Conservation (phyloP, 148 eudicot species). For the Rhododendron ferrugineum region DNA sequence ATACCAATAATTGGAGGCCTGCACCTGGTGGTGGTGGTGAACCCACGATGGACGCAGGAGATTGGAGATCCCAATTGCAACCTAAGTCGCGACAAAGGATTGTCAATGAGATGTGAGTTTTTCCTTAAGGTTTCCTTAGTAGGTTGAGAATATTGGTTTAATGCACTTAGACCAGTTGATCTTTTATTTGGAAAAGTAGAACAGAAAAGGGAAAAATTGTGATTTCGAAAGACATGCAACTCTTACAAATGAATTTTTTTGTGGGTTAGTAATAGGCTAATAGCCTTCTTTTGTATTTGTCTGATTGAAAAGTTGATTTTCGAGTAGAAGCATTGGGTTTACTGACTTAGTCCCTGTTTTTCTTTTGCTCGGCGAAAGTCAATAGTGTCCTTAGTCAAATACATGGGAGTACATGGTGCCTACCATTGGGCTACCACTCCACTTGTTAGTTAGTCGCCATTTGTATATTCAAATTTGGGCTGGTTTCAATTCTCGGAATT, state of each 20-base stretch:
- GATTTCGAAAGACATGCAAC: not conserved
- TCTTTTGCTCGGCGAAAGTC: too few species aligned
- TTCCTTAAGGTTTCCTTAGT: not conserved
- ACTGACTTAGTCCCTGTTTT: not conserved
- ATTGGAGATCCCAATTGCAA: slow-evolving; percentile 56
- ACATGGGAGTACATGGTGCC: too few species aligned
- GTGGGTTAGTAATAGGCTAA: not conserved
- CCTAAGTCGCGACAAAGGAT: slow-evolving; percentile 43
- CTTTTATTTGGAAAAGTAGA: not conserved
- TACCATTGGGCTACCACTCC: too few species aligned
- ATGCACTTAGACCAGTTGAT: not conserved
- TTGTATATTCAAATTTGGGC: not conserved
- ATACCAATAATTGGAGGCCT: slow-evolving; percentile 34
- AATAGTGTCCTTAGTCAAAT: too few species aligned
- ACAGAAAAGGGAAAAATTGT: not conserved
- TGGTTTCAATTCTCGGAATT: not conserved
- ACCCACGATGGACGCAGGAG: slow-evolving; percentile 36
- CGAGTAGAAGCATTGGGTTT: not conserved
- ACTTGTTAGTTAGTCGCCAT: too few species aligned
- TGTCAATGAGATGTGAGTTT: slow-evolving; percentile 47
- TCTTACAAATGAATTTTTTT: not conserved
- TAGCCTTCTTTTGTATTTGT: not conserved
- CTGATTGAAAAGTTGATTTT: not conserved
- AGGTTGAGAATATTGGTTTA: not conserved
- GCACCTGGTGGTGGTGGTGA: slow-evolving; percentile 21